A percentile compares a stretch with the other conserved stretches of the same genome.
phyloP scores from a whole-genome alignment of 163 green algal species.

The Chlamydomonas reinhardtii region DNA sequence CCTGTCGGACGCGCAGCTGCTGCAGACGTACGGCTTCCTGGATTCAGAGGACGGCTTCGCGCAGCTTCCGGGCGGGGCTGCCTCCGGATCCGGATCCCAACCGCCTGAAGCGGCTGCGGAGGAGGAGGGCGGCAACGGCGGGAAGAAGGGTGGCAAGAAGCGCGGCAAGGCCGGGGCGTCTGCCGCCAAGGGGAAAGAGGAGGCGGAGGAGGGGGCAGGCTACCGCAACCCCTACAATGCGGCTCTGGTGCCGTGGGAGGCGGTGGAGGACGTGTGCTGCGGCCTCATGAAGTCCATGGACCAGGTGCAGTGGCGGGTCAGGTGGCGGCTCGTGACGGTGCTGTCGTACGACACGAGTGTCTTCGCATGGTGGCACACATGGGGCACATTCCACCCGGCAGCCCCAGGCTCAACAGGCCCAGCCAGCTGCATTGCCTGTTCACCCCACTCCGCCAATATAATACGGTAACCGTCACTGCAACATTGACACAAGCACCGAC shows the following conservation, averaged over 20 bases:
- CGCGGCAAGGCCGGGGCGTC: neutral
- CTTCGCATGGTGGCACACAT: too few relatives aligned
- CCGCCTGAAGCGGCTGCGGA: neutral
- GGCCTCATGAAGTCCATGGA: slow-evolving; percentile 36
- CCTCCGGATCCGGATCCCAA: neutral
- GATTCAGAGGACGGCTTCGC: slow-evolving; percentile 45
- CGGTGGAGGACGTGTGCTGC: slow-evolving; percentile 46
- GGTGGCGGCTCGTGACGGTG: too few relatives aligned
- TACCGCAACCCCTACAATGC: slow-evolving; percentile 62
- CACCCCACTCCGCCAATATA: too few relatives aligned
- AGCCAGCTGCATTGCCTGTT: too few relatives aligned
- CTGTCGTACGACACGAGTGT: too few relatives aligned
- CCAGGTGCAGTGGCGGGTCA: neutral
- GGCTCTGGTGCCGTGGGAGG: slow-evolving; percentile 52
- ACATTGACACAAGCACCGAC: too few relatives aligned
- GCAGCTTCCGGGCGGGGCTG: neutral
- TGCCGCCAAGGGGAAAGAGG: neutral
- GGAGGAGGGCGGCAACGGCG: neutral
- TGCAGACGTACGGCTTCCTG: slow-evolving; percentile 87
- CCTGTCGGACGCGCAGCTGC: slow-evolving; percentile 78
- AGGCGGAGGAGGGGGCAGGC: neutral
- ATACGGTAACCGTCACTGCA: too few relatives aligned
- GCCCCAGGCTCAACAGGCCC: too few relatives aligned
- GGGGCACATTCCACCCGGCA: too few relatives aligned
- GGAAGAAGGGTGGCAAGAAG: neutral